Conservation (phyloP, 148 eudicot species). For the Chenopodium quinoa region DNA sequence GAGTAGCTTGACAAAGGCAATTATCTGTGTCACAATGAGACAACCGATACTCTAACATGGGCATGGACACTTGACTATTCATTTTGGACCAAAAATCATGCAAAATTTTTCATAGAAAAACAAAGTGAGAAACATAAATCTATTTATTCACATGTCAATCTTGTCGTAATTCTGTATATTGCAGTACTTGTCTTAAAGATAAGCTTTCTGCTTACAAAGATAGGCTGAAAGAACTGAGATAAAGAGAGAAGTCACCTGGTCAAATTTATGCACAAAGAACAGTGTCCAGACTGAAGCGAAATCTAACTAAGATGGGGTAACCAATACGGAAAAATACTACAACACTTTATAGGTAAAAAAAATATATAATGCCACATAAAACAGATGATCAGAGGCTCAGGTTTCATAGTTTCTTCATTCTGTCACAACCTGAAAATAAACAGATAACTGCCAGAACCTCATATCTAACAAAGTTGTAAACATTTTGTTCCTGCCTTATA, state of each 20-base stretch:
- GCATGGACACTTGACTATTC: not conserved
- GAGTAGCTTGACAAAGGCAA: no score
- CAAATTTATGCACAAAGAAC: not conserved
- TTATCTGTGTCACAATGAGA: not conserved
- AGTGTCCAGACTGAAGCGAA: not conserved
- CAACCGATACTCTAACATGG: not conserved
- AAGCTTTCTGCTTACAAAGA: no score
- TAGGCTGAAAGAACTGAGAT: no score
- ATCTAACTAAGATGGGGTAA: not conserved
- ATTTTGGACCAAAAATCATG: not conserved
- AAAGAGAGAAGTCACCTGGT: no score
- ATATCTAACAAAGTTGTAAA: not conserved
- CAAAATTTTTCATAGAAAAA: not conserved
- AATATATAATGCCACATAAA: no score
- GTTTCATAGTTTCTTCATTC: not conserved
- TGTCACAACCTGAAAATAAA: not conserved
- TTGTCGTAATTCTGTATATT: no score
- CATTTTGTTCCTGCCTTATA: no score
- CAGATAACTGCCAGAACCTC: not conserved
- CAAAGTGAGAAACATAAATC: not conserved
- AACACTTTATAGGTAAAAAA: no score
- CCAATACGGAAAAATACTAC: not conserved
- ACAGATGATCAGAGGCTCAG: not conserved
- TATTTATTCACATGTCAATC: no score
- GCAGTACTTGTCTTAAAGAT: no score